phyloP scores from a whole-genome alignment of 192 early-diverging fungal species.

The Cetraspora pellucida region DNA sequence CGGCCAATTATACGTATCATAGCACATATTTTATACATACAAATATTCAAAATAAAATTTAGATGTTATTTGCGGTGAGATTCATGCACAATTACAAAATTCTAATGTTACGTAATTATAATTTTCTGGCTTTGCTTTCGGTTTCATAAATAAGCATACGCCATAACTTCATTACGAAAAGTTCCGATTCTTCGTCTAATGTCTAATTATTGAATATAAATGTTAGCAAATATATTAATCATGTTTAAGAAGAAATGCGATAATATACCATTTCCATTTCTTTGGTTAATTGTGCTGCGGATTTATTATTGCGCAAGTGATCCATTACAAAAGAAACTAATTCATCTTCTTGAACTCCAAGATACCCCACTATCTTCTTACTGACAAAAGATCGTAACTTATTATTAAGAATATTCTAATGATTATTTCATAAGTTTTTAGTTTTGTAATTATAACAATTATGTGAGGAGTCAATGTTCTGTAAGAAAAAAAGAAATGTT shows the following conservation, averaged over 20 bases:
- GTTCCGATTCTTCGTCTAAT: conserved; percentile 84
- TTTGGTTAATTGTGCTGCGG: conserved; percentile 66
- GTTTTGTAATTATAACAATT: background rate
- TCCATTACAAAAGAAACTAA: conserved; percentile 79
- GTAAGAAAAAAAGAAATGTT: background rate
- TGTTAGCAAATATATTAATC: background rate
- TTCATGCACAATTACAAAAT: background rate
- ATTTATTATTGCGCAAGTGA: conserved; percentile 65
- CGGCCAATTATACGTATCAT: no score
- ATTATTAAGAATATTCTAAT: conserved; percentile 54
- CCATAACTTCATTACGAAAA: conserved; percentile 90
- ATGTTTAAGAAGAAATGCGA: background rate
- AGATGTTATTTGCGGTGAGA: no score
- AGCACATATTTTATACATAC: no score
- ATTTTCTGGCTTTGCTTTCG: conserved; percentile 59
- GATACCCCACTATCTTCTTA: conserved; percentile 78
- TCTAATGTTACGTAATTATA: conserved; percentile 9
- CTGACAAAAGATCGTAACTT: conserved; percentile 76
- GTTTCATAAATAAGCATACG: conserved; percentile 85
- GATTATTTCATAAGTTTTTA: conserved; percentile 8
- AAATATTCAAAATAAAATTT: no score
- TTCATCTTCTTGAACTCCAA: conserved; percentile 80
- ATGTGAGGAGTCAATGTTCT: conserved; percentile 24
- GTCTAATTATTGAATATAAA: conserved; percentile 52
- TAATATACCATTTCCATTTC: conserved; percentile 75